Base-by-base conservation (phyloP, 345 rosid genomes). In the Schrenkiella parvula region DNA sequence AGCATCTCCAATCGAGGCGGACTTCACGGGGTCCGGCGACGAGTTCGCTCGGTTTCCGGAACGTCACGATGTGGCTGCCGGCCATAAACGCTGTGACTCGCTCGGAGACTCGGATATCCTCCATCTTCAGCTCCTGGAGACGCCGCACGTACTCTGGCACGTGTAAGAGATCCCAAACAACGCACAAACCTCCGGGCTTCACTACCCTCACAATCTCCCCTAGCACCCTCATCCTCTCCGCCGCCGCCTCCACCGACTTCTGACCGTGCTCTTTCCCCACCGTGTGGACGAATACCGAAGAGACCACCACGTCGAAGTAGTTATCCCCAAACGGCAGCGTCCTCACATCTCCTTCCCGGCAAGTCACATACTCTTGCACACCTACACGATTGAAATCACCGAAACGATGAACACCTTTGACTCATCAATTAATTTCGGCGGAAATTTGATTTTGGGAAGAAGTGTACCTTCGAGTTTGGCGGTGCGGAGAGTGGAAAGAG, bases 51-150 rank as follows among this genome's bases (percentile, higher is more conserved):
- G 97, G 99, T 85, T 89, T 95, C 74, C 82, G 60, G 43, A 95
- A 91, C 0, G 95, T 80, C 3, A 93, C 90, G 21, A 95, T 91
- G 81, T 88, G 97, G 78, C 97, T 95, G 29, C 89, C 79, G 41
- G 82, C 88, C 99, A 95, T 95, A 75, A 89, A 95, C 15, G 99
- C 97, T 2, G 96, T 95, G 11, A 91, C 93, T 10, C 96, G 87
- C 57, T 91, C 85, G 0, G 97, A 95, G 9, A 91, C 93, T 59
- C 72, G 78, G 12, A 95, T 82, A 18, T 91, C 95, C 19, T 89
- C 97, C 99, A 95, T 91, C 81, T 84, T 82, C 61, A 95, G 64
- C 66, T 95, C 99, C 14, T 87, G 95, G 43, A 95, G 74, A 52
- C 93, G 80, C 37, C 90, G 80, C 52, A 95, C 92, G 39, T 91